Percentiles rank a stretch among this genome's conserved stretches.
These are phyloP conservation scores for Chlamydomonas sphaeroides DNA, from an alignment of 139 green algal genomes.

Conservation along the genomic window DNA sequence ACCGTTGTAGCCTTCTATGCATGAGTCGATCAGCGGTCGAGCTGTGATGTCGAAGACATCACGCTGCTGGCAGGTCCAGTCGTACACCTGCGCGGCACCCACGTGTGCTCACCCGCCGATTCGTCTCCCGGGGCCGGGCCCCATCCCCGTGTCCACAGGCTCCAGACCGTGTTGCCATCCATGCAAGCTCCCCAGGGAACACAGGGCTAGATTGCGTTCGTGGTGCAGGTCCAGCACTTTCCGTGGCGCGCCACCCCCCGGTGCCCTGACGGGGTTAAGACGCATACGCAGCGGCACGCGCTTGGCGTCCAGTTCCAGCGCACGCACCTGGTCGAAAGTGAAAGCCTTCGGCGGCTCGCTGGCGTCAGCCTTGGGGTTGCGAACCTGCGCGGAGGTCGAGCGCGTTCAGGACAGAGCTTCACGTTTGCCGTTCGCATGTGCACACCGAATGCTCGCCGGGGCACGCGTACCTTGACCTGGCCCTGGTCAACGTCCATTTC, in stretches of 20 bases:
- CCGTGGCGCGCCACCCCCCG: no score
- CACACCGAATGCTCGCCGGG: no score
- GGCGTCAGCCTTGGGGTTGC: slow-evolving; percentile 68
- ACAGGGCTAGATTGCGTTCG: no score
- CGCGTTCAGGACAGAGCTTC: neutral
- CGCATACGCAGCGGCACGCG: neutral
- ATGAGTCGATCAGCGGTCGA: slow-evolving; percentile 71
- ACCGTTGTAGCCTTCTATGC: slow-evolving; percentile 83
- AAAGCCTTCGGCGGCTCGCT: slow-evolving; percentile 71
- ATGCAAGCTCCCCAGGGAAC: no score
- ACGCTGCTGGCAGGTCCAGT: slow-evolving; percentile 67
- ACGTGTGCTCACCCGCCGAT: no score
- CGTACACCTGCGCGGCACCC: slow-evolving; percentile 74
- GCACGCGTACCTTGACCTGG: slow-evolving; percentile 60
- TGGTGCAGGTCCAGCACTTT: no score
- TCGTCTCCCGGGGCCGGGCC: no score
- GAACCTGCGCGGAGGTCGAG: slow-evolving; percentile 44
- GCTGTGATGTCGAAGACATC: slow-evolving; percentile 80
- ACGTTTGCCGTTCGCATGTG: no score
- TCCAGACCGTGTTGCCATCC: no score
- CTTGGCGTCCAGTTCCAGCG: neutral
- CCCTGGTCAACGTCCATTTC: slow-evolving; percentile 73
- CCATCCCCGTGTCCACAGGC: no score
- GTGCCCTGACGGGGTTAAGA: neutral
- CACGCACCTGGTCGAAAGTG: slow-evolving; percentile 74